phyloP scores from a whole-genome alignment of 164 flowering plant species.

The Paratinospora sagittata region DNA sequence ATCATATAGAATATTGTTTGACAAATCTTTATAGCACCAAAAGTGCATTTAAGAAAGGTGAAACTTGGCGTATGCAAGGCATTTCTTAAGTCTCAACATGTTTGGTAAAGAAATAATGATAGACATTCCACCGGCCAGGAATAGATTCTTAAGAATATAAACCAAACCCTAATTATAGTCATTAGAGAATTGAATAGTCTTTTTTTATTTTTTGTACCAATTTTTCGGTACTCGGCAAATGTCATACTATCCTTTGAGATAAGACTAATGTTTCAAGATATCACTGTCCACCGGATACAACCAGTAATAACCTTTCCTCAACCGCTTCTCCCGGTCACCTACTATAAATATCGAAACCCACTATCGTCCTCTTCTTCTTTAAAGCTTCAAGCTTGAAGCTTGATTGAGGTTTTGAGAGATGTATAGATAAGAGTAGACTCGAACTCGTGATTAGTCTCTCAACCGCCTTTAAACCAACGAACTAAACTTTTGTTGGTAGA shows the following conservation, averaged over 20 bases:
- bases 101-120: neutral
- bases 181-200: neutral
- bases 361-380: neutral
- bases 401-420: neutral
- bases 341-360: neutral
- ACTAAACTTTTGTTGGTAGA: too few relatives aligned
- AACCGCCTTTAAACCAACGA: too few relatives aligned
- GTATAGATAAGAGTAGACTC: neutral
- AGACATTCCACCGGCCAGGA: neutral
- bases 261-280: too few relatives aligned
- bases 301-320: neutral
- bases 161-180: neutral
- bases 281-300: neutral
- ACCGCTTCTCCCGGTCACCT: slow-evolving; percentile 3
- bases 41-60: neutral
- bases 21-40: too few relatives aligned
- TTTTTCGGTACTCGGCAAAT: too few relatives aligned
- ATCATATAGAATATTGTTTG: too few relatives aligned
- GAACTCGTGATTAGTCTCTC: neutral
- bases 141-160: neutral
- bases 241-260: too few relatives aligned
- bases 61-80: neutral
- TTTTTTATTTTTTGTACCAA: too few relatives aligned
- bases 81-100: neutral
- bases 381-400: too few relatives aligned